A percentile compares a stretch with the other conserved stretches of the same genome.
phyloP scores from a whole-genome alignment of 805 yeast genomes.

The Saturnispora sanitii region DNA sequence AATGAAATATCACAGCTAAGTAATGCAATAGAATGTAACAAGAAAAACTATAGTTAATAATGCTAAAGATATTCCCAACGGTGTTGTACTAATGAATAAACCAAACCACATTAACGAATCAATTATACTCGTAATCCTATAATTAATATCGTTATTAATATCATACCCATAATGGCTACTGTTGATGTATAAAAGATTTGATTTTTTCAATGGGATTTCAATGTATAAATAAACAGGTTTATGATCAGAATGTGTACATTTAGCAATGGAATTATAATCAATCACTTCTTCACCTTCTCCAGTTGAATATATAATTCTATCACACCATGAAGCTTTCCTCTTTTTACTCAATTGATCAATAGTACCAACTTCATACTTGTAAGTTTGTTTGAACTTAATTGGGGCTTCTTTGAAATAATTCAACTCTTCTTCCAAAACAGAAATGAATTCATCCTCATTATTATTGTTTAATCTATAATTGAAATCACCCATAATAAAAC shows the following conservation, averaged over 20 bases:
- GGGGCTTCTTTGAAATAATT: conserved; percentile 56
- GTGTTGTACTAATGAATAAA: not conserved
- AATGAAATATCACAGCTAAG: too few relatives aligned
- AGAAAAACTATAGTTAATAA: not conserved
- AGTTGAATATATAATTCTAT: conserved; percentile 55
- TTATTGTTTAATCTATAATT: conserved; percentile 49
- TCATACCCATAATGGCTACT: conserved; percentile 3
- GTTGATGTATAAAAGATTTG: not conserved
- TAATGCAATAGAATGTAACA: not conserved
- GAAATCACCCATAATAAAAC: conserved; percentile 76
- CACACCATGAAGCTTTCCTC: conserved; percentile 86
- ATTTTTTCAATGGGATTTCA: conserved; percentile 31
- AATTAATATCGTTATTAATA: not conserved
- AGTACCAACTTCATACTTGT: conserved; percentile 50
- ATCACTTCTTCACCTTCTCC: conserved; percentile 29
- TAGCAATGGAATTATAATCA: conserved; percentile 40
- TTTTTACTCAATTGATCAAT: conserved; percentile 35
- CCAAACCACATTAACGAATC: conserved; percentile 1
- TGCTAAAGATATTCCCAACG: not conserved
- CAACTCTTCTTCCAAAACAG: conserved; percentile 32
- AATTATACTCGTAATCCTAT: not conserved
- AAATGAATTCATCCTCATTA: conserved; percentile 5
- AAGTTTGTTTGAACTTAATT: conserved; percentile 71
- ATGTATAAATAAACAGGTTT: conserved; percentile 58
- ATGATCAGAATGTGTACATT: conserved; percentile 61